These are phyloP conservation scores for Xylariaceae sp. DNA, from an alignment of 2,329 filamentous ascomycete genomes.

Conservation along the genomic window DNA sequence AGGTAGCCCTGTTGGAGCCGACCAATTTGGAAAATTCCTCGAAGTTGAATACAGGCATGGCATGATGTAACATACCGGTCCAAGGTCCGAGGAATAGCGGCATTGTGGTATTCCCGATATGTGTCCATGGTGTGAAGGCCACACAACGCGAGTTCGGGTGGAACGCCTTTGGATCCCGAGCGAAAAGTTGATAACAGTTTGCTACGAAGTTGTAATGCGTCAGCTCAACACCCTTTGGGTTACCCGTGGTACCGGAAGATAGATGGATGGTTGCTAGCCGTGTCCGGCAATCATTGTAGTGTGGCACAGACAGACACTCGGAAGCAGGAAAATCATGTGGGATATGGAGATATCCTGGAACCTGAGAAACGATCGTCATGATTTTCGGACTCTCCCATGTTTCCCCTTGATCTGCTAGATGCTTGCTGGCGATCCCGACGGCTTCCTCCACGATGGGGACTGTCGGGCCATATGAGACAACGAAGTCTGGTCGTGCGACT, in stretches of 20 bases:
- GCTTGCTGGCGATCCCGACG: constrained; percentile 28
- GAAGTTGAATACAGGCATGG: constrained; percentile 38
- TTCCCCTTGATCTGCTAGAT: constrained; percentile 25
- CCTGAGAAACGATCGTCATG: constrained; percentile 31
- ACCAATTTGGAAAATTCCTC: constrained; percentile 34
- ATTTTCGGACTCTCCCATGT: constrained; percentile 34
- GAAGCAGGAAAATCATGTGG: constrained; percentile 33
- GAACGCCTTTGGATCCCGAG: constrained; percentile 35
- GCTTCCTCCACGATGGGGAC: constrained; percentile 31
- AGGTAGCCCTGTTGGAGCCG: constrained; percentile 33
- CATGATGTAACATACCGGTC: constrained; percentile 42
- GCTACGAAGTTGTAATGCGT: constrained; percentile 29
- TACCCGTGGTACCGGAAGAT: constrained; percentile 27
- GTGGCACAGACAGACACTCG: constrained; percentile 33
- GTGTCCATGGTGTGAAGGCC: constrained; percentile 41
- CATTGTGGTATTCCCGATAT: constrained; percentile 42
- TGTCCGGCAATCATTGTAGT: constrained; percentile 31
- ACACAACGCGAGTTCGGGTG: constrained; percentile 33
- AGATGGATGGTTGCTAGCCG: constrained; percentile 38
- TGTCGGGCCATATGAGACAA: constrained; percentile 37
- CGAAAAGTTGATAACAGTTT: constrained; percentile 33
- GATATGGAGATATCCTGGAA: constrained; percentile 26
- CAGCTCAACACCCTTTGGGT: constrained; percentile 25
- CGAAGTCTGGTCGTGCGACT: constrained; percentile 38
- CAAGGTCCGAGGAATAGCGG: constrained; percentile 42